Percentiles rank a stretch among this genome's conserved stretches.
Conservation (phyloP, 768 basidiomycete species). For the Tricholoma furcatifolium region DNA sequence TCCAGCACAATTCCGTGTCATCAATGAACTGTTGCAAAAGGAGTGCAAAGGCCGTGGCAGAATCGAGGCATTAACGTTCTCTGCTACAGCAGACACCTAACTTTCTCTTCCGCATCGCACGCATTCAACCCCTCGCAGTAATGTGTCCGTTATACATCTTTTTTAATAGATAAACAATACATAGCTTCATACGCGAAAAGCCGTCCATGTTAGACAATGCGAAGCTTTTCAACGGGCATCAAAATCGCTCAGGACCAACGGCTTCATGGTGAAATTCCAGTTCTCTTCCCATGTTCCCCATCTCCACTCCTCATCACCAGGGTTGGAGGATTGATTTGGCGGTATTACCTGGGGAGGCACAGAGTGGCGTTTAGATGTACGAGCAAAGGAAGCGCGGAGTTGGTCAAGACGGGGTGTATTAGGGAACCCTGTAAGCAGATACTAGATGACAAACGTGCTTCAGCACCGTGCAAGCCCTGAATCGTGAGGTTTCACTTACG, state of each 20-base stretch:
- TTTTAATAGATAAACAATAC: not conserved
- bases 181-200: too few species aligned
- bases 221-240: conserved; percentile 1
- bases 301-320: conserved; percentile 35
- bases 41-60: conserved; percentile 87
- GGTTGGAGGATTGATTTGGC: conserved; percentile 17
- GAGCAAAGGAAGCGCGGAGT: conserved; percentile 51
- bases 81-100: conserved; percentile 49
- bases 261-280: conserved; percentile 70
- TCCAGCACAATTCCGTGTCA: conserved; percentile 84
- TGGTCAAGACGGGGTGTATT: conserved; percentile 43
- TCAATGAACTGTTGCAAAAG: conserved; percentile 88
- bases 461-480: conserved; percentile 1
- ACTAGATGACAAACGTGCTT: conserved; percentile 30
- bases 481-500: conserved; percentile 36
- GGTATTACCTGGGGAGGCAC: conserved; percentile 21
- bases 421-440: conserved; percentile 62
- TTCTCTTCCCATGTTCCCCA: conserved; percentile 87
- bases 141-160: conserved; percentile 9
- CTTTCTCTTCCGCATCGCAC: not conserved
- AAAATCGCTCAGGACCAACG: conserved; percentile 41
- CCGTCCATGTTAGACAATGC: not conserved
- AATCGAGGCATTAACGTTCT: conserved; percentile 78
- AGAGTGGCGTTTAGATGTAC: conserved; percentile 24
- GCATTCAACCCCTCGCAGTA: not conserved